phyloP scores from a whole-genome alignment of 1,284 basidiomycete genomes.

The Ceratobasidium sp. region DNA sequence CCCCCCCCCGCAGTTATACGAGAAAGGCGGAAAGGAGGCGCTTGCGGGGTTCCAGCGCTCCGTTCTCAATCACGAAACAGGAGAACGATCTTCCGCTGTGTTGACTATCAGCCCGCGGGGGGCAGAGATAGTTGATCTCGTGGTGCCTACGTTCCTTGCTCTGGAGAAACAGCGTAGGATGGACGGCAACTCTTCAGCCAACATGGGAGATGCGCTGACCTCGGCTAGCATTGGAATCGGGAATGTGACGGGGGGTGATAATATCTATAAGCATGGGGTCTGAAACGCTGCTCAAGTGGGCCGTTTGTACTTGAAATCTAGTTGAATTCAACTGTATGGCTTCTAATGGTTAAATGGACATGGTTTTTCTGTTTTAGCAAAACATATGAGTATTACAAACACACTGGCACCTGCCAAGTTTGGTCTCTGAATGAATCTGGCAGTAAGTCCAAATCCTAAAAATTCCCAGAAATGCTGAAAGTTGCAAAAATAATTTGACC shows the following conservation, averaged over 20 bases:
- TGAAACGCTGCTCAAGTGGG: too few species aligned
- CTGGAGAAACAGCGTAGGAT: slow-evolving; percentile 42
- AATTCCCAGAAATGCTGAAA: too few species aligned
- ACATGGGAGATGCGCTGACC: slow-evolving; percentile 34
- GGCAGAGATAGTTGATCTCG: slow-evolving; percentile 43
- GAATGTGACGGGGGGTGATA: slow-evolving; percentile 19
- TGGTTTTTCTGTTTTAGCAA: too few species aligned
- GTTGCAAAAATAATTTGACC: too few species aligned
- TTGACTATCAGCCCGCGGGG: slow-evolving; percentile 38
- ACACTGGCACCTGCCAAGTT: too few species aligned
- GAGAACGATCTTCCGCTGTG: not conserved
- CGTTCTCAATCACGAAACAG: not conserved
- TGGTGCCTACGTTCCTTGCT: slow-evolving; percentile 31
- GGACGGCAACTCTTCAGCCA: slow-evolving; percentile 37
- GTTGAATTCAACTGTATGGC: too few species aligned
- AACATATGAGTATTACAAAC: too few species aligned
- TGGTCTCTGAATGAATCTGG: too few species aligned
- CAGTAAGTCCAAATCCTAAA: too few species aligned
- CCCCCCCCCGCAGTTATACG: not conserved
- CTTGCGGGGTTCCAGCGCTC: slow-evolving; percentile 8
- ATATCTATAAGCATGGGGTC: slow-evolving; percentile 27
- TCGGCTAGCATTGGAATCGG: slow-evolving; percentile 22
- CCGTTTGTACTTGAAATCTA: too few species aligned
- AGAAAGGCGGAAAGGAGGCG: slow-evolving; percentile 10
- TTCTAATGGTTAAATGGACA: too few species aligned